Percentiles rank a stretch among this genome's conserved stretches.
These are phyloP conservation scores for Favolaschia claudopus DNA, from an alignment of 768 basidiomycete species.

Conservation along the genomic window DNA sequence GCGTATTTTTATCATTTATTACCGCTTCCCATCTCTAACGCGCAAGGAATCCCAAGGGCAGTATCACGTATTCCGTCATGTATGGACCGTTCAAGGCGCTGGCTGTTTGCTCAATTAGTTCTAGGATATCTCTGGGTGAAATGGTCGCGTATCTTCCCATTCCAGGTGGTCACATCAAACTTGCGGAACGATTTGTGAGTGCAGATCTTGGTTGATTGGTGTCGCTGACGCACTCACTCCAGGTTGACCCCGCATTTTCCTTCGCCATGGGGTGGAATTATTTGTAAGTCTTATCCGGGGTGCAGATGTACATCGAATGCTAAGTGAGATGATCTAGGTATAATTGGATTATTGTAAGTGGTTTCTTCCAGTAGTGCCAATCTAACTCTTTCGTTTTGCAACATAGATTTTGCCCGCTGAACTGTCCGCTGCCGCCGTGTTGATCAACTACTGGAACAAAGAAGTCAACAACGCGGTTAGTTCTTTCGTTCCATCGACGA, in stretches of 20 bases:
- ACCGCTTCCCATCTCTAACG: too few relatives aligned
- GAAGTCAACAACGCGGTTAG: constrained; percentile 62
- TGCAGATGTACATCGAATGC: too few relatives aligned
- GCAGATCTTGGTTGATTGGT: too few relatives aligned
- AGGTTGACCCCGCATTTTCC: constrained; percentile 72
- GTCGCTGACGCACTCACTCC: not conserved
- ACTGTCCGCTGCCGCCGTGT: constrained; percentile 74
- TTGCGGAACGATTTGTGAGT: constrained; percentile 76
- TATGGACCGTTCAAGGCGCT: not conserved
- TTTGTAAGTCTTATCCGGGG: too few relatives aligned
- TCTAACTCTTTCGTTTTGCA: too few relatives aligned
- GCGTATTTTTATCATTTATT: too few relatives aligned
- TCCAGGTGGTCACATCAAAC: constrained; percentile 80
- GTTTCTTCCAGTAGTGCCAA: too few relatives aligned
- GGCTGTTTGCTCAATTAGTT: constrained; percentile 8
- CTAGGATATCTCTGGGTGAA: constrained; percentile 65
- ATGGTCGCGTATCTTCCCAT: constrained; percentile 66
- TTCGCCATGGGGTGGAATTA: constrained; percentile 52
- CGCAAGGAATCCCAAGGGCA: too few relatives aligned
- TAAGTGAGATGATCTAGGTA: too few relatives aligned
- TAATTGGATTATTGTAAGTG: constrained; percentile 59
- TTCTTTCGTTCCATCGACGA: not conserved
- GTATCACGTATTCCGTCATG: constrained; percentile 79
- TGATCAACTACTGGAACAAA: constrained; percentile 77
- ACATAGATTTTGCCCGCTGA: constrained; percentile 68